A percentile compares a stretch with the other conserved stretches of the same genome.
phyloP scores from a whole-genome alignment of 768 basidiomycete species.

The Pholiota microspora region DNA sequence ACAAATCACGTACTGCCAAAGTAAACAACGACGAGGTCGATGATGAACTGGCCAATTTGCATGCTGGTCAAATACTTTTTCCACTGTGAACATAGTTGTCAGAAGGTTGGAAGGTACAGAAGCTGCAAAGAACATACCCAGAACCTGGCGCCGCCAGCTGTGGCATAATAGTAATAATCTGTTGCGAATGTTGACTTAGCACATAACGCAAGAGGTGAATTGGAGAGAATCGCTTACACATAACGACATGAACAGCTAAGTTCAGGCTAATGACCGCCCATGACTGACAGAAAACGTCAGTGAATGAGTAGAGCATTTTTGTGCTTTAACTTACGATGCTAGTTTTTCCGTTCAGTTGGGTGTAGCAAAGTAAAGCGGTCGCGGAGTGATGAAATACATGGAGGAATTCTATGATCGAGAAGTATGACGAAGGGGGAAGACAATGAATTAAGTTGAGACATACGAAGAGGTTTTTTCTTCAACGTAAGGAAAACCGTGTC shows the following conservation, averaged over 20 bases:
- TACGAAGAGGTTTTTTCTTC: conserved; percentile 98
- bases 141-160: conserved; percentile 93
- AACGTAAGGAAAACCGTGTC: conserved; percentile 97
- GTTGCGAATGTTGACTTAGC: background rate
- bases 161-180: conserved; percentile 99
- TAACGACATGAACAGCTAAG: conserved; percentile 91
- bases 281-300: conserved; percentile 50
- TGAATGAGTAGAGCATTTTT: conserved; percentile 2
- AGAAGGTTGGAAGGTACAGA: conserved; percentile 1
- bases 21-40: conserved; percentile 89
- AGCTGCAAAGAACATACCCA: conserved; percentile 59
- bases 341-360: conserved; percentile 92
- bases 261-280: conserved; percentile 95
- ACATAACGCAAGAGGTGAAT: background rate
- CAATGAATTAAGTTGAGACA: conserved; percentile 25
- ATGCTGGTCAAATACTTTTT: conserved; percentile 96
- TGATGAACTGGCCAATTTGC: conserved; percentile 95
- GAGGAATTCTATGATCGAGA: conserved; percentile 69
- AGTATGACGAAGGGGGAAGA: conserved; percentile 1
- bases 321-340: conserved; percentile 66
- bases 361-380: conserved; percentile 91
- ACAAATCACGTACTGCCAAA: conserved; percentile 77
- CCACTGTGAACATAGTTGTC: conserved; percentile 61
- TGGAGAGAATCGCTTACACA: conserved; percentile 72
- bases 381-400: conserved; percentile 99